Conservation (phyloP, 1,139 yeast species). For the Blastobotrys capitulatus region DNA sequence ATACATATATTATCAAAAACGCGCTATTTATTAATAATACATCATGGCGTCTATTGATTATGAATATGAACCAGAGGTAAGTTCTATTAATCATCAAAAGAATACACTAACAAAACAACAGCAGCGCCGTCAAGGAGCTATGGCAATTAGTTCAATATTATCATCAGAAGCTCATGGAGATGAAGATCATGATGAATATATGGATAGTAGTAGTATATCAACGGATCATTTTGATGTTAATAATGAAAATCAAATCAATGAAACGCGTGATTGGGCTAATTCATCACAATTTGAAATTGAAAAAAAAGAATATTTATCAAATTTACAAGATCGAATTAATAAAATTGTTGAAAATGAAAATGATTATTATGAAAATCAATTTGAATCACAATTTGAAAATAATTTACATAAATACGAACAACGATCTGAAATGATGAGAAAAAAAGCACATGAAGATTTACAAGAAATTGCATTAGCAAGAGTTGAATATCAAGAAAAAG, state of each 20-base stretch:
- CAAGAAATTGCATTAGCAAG: conserved; percentile 23
- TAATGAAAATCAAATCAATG: conserved; percentile 15
- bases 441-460: conserved; percentile 22
- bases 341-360: conserved; percentile 14
- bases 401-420: conserved; percentile 17
- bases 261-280: conserved; percentile 17
- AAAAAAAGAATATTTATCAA: conserved; percentile 21
- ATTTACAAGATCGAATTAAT: conserved; percentile 17
- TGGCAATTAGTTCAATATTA: conserved; percentile 27
- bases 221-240: conserved; percentile 12
- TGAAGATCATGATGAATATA: conserved; percentile 3
- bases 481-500: conserved; percentile 21
- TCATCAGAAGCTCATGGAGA: conserved; percentile 13
- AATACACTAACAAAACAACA: neutral
- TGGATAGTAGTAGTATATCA: neutral
- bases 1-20: too few species aligned
- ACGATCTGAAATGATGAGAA: conserved; percentile 22
- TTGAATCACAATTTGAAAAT: conserved; percentile 7
- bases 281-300: conserved; percentile 19
- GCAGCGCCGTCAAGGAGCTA: conserved; percentile 24
- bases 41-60: conserved; percentile 4
- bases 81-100: neutral
- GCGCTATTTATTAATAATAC: too few species aligned
- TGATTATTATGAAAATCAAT: conserved; percentile 15
- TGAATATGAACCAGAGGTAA: conserved; percentile 4